These are phyloP conservation scores for Acanthamoeba sp. DNA, from an alignment of 208 protist genomes.

Conservation along the genomic window DNA sequence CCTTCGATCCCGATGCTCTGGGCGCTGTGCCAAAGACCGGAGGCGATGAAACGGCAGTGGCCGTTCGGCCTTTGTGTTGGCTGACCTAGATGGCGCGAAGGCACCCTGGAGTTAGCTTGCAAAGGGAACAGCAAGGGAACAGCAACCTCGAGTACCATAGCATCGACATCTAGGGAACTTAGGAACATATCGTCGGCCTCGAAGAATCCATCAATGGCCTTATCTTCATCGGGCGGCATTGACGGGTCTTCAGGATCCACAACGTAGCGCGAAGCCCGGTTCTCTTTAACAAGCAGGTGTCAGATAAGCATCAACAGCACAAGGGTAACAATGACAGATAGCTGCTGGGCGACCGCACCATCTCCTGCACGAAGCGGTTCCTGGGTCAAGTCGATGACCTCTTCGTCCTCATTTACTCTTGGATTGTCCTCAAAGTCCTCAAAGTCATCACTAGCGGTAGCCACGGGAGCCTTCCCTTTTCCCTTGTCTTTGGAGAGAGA, in stretches of 20 bases:
- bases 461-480: not conserved
- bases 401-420: not conserved
- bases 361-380: not conserved
- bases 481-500: not conserved
- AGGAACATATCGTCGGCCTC: not conserved
- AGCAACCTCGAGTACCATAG: not conserved
- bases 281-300: not conserved
- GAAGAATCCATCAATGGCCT: not conserved
- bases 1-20: not conserved
- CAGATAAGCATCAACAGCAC: not conserved
- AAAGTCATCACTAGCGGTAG: not conserved
- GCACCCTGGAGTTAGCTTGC: too few relatives aligned
- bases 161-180: conserved; percentile 13
- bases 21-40: not conserved
- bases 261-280: not conserved
- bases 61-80: not conserved
- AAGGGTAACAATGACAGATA: too few relatives aligned
- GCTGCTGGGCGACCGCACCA: not conserved
- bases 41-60: not conserved
- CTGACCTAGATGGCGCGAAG: too few relatives aligned
- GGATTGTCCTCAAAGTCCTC: not conserved
- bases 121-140: not conserved
- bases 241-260: not conserved
- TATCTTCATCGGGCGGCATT: not conserved
- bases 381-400: conserved; percentile 19